phyloP scores from a whole-genome alignment of 1,284 basidiomycete genomes.

The Paramarasmius palmivorus region DNA sequence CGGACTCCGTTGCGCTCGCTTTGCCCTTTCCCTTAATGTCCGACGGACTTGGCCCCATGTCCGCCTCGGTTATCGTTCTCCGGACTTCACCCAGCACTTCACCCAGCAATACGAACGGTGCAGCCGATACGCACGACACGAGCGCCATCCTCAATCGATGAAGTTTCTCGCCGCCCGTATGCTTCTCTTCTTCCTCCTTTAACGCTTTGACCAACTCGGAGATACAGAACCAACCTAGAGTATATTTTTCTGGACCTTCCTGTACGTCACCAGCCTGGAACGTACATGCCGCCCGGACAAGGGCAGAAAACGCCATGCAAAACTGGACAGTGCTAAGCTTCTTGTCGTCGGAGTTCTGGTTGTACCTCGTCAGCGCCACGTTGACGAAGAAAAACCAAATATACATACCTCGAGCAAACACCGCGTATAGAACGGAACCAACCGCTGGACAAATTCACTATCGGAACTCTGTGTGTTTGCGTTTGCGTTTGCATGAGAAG shows the following conservation, averaged over 20 bases:
- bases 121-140: conserved; percentile 57
- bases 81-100: conserved; percentile 50
- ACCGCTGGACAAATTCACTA: conserved; percentile 43
- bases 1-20: conserved; percentile 33
- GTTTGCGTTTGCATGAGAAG: conserved; percentile 49
- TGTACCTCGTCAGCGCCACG: neutral
- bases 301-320: conserved; percentile 62
- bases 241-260: neutral
- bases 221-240: conserved; percentile 1
- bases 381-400: conserved; percentile 2
- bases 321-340: conserved; percentile 60
- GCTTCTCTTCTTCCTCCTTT: neutral
- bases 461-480: neutral
- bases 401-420: conserved; percentile 63
- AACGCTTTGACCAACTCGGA: neutral
- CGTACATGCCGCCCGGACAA: conserved; percentile 57
- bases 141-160: conserved; percentile 59
- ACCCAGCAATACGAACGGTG: conserved; percentile 55
- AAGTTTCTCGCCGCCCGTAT: conserved; percentile 30
- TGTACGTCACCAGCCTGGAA: neutral
- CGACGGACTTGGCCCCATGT: conserved; percentile 14
- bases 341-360: conserved; percentile 67
- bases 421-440: conserved; percentile 67
- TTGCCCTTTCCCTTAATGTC: conserved; percentile 7
- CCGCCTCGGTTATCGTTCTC: conserved; percentile 30